Percentiles rank a stretch among this genome's conserved stretches.
Evolutionary conservation across 1,284 basidiomycete genomes (phyloP).

Genomic region (Sporisorium reilianum): DNA sequence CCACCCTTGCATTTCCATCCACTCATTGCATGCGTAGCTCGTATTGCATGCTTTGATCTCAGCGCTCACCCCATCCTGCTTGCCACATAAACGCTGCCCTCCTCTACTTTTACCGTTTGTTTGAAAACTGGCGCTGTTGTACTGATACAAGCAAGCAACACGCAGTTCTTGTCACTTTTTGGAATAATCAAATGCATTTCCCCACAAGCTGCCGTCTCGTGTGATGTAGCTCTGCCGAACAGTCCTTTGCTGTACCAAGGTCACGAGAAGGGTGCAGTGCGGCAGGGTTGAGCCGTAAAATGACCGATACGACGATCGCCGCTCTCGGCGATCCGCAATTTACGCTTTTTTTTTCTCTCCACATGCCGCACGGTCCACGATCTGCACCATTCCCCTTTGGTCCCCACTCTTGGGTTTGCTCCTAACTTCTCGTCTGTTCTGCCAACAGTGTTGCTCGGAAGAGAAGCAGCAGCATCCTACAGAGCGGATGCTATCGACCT

Average conservation of each 20-base stretch:
- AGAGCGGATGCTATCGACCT: too few relatives aligned
- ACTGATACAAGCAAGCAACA: slow-evolving; percentile 16
- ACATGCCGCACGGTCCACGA: slow-evolving; percentile 34
- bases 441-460: too few relatives aligned
- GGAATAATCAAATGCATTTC: slow-evolving; percentile 13
- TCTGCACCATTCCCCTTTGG: neutral
- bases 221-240: neutral
- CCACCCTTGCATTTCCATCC: slow-evolving; percentile 1
- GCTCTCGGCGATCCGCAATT: neutral
- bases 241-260: too few relatives aligned
- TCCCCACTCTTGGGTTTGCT: neutral
- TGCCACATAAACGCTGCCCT: slow-evolving; percentile 20
- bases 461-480: too few relatives aligned
- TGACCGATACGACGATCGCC: neutral
- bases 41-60: neutral
- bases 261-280: too few relatives aligned
- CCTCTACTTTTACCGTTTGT: neutral
- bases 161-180: slow-evolving; percentile 12
- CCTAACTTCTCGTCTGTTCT: neutral
- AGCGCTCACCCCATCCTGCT: neutral
- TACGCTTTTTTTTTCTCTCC: slow-evolving; percentile 13
- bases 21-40: neutral
- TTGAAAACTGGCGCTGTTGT: slow-evolving; percentile 14
- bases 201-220: neutral
- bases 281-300: neutral